Percentiles rank a stretch among this genome's conserved stretches.
These are phyloP conservation scores for Gamarada debralockiae DNA, from an alignment of 495 filamentous ascomycete species.

Conservation along the genomic window DNA sequence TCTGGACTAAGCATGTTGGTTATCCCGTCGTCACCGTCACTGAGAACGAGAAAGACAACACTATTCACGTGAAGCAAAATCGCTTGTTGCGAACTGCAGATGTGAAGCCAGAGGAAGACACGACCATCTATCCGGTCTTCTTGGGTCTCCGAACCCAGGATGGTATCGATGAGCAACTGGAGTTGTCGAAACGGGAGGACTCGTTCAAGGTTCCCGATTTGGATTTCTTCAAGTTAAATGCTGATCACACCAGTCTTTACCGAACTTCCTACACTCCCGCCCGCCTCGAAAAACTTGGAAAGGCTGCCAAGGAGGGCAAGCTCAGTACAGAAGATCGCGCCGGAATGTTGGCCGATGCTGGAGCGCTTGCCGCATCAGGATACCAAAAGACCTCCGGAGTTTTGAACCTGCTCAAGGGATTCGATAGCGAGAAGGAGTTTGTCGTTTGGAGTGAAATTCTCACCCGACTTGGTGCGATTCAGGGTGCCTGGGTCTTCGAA, in stretches of 20 bases:
- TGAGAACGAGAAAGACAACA: constrained; percentile 50
- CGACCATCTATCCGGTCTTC: constrained; percentile 72
- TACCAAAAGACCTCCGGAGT: constrained; percentile 92
- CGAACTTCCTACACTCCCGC: constrained; percentile 66
- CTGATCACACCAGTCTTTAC: constrained; percentile 72
- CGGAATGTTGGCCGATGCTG: constrained; percentile 93
- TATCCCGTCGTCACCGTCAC: constrained; percentile 69
- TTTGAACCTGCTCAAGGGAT: constrained; percentile 78
- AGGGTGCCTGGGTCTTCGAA: constrained; percentile 87
- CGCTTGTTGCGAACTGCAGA: constrained; percentile 71
- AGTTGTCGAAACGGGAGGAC: constrained; percentile 67
- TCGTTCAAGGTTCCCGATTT: constrained; percentile 57
- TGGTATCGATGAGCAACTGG: constrained; percentile 57
- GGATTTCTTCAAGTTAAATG: constrained; percentile 75
- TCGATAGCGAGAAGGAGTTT: constrained; percentile 79
- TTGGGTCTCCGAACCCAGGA: constrained; percentile 65
- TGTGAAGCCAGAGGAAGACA: constrained; percentile 78
- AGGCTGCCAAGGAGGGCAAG: constrained; percentile 76
- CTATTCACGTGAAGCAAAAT: constrained; percentile 68
- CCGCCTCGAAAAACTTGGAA: constrained; percentile 63
- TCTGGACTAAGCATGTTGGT: constrained; percentile 75
- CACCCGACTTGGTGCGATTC: constrained; percentile 67
- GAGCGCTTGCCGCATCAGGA: constrained; percentile 82
- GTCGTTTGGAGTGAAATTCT: constrained; percentile 94
- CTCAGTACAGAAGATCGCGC: constrained; percentile 87